Conservation (phyloP, 164 flowering plant genomes). For the Chimonanthus praecox region DNA sequence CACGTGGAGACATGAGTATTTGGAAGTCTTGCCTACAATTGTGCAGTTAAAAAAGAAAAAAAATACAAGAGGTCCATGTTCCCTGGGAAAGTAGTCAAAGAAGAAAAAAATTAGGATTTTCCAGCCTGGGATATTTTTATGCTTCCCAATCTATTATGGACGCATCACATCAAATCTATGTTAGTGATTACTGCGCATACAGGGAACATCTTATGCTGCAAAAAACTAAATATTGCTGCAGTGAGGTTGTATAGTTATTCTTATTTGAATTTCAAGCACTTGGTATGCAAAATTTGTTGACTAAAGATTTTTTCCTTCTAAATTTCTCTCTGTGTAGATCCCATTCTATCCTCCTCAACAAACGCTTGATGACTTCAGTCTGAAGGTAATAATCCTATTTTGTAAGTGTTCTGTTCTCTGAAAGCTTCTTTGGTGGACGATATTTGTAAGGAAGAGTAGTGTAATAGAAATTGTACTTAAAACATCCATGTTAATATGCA, state of each 20-base stretch:
- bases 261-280: background rate
- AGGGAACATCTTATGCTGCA: background rate
- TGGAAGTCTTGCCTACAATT: background rate
- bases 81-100: background rate
- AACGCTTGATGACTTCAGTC: constrained; percentile 62
- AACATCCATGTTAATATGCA: no score
- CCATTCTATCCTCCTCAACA: constrained; percentile 98
- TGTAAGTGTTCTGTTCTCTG: no score
- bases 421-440: no score
- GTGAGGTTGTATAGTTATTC: background rate
- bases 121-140: background rate
- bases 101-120: background rate
- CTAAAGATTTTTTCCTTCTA: constrained; percentile 1
- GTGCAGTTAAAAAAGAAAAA: no score
- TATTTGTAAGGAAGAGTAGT: no score
- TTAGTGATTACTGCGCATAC: background rate
- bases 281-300: background rate
- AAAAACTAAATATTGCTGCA: background rate
- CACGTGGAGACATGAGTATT: background rate
- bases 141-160: background rate
- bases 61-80: background rate
- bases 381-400: constrained; percentile 38
- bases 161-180: background rate
- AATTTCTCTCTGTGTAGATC: constrained; percentile 31
- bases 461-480: no score